Conservation (phyloP, 1,139 yeast genomes). For the Kodamaea ohmeri region DNA sequence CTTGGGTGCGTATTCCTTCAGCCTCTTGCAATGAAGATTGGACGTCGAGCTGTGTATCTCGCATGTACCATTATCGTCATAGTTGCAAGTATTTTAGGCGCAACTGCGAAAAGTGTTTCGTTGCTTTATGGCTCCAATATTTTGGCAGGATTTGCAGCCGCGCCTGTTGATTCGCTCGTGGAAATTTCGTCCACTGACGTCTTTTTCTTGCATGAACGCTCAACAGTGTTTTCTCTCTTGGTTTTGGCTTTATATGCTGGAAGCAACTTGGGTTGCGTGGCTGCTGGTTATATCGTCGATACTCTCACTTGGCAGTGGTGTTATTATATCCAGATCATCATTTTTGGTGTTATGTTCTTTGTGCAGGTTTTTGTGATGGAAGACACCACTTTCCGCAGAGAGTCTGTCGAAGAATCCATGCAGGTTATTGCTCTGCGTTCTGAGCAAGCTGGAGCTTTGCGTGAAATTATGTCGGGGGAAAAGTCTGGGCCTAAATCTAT, state of each 20-base stretch:
- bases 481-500: too few relatives aligned
- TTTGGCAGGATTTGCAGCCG: constrained; percentile 44
- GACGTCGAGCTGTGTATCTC: constrained; percentile 39
- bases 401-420: too few relatives aligned
- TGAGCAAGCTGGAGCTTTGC: too few relatives aligned
- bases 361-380: constrained; percentile 44
- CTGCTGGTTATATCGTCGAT: constrained; percentile 42
- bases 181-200: constrained; percentile 49
- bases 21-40: constrained; percentile 42
- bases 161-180: constrained; percentile 50
- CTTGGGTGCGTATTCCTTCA: constrained; percentile 39
- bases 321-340: constrained; percentile 39
- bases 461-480: too few relatives aligned
- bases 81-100: constrained; percentile 36
- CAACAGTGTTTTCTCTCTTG: constrained; percentile 35
- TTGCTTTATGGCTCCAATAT: constrained; percentile 32
- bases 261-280: constrained; percentile 44
- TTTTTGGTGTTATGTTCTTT: constrained; percentile 44
- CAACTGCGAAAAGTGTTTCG: constrained; percentile 27
- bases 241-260: constrained; percentile 47
- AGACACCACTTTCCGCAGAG: constrained; percentile 39
- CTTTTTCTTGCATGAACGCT: constrained; percentile 48
- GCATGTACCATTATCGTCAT: constrained; percentile 32
- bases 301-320: constrained; percentile 45
- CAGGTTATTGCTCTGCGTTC: too few relatives aligned